A percentile compares a stretch with the other conserved stretches of the same genome.
phyloP scores from a whole-genome alignment of 495 filamentous ascomycete species.

The Thozetella sp. region DNA sequence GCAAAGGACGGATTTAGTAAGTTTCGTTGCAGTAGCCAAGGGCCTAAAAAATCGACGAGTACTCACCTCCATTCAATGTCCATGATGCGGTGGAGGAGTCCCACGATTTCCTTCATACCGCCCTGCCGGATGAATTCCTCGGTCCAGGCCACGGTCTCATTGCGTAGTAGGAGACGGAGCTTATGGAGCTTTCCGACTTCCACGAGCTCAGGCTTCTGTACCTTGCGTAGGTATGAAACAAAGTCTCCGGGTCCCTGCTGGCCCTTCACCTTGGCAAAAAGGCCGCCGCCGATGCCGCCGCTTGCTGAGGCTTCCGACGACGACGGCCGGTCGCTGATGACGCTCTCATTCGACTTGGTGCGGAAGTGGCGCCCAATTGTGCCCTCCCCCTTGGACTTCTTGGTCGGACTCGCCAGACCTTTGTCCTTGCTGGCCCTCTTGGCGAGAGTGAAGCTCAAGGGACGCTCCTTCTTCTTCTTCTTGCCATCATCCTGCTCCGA shows the following conservation, averaged over 20 bases:
- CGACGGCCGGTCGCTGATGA: slow-evolving; percentile 43
- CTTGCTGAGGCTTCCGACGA: slow-evolving; percentile 36
- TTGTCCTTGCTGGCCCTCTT: slow-evolving; percentile 49
- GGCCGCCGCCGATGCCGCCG: slow-evolving; percentile 36
- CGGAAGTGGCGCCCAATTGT: slow-evolving; percentile 51
- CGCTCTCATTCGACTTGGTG: slow-evolving; percentile 52
- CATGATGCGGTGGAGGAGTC: slow-evolving; percentile 85
- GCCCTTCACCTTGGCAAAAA: slow-evolving; percentile 54
- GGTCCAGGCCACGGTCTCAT: slow-evolving; percentile 94
- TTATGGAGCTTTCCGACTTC: slow-evolving; percentile 96
- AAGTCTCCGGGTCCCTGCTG: slow-evolving; percentile 73
- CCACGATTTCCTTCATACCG: slow-evolving; percentile 90
- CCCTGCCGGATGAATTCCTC: slow-evolving; percentile 86
- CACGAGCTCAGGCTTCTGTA: slow-evolving; percentile 75
- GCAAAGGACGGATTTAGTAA: slow-evolving; percentile 21
- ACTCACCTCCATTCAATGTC: slow-evolving; percentile 93
- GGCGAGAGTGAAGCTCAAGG: slow-evolving; percentile 75
- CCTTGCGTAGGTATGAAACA: slow-evolving; percentile 75
- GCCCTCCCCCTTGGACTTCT: slow-evolving; percentile 55
- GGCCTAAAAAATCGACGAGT: slow-evolving; percentile 1
- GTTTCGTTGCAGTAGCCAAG: background rate
- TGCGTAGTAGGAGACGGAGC: slow-evolving; percentile 83
- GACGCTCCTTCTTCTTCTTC: slow-evolving; percentile 70
- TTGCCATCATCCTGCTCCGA: slow-evolving; percentile 36
- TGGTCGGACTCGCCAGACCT: slow-evolving; percentile 40